Evolutionary conservation across 352 stramenopile species (phyloP).

Genomic region (Thraustotheca clavata): DNA sequence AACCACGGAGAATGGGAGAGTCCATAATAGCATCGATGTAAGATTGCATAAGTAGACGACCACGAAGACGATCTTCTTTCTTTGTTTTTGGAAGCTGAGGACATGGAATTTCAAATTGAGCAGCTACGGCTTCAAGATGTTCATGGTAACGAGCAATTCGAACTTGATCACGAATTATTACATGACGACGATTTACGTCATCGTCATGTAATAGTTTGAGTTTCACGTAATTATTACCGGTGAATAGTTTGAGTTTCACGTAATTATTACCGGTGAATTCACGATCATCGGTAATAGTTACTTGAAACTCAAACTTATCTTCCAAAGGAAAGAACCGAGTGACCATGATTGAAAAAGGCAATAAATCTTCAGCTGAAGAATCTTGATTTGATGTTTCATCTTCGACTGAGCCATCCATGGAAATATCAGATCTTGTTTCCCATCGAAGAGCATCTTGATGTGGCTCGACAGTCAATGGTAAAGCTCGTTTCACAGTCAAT

Average conservation of each 20-base stretch:
- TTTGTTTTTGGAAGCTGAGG: constrained; percentile 4
- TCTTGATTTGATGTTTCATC: not conserved
- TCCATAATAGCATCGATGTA: constrained; percentile 2
- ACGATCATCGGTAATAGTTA: not conserved
- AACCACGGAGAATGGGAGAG: not conserved
- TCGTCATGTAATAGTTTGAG: not conserved
- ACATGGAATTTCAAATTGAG: not conserved
- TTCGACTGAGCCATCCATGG: not conserved
- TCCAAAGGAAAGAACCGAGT: constrained; percentile 16
- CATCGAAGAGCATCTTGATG: not conserved
- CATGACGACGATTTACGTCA: not conserved
- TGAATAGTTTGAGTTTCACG: no score
- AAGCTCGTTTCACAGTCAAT: not conserved
- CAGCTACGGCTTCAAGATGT: not conserved
- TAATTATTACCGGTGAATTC: not conserved
- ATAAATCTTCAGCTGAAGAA: not conserved
- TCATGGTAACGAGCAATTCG: not conserved
- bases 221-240: no score
- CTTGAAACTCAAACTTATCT: constrained; percentile 20
- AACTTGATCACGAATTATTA: constrained; percentile 9
- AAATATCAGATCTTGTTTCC: not conserved
- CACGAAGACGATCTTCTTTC: constrained; percentile 10
- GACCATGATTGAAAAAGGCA: not conserved
- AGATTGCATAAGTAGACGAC: constrained; percentile 2
- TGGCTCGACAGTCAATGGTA: not conserved